Conservation (phyloP, 2,329 filamentous ascomycete genomes). For the Trichocomaceae sp. region DNA sequence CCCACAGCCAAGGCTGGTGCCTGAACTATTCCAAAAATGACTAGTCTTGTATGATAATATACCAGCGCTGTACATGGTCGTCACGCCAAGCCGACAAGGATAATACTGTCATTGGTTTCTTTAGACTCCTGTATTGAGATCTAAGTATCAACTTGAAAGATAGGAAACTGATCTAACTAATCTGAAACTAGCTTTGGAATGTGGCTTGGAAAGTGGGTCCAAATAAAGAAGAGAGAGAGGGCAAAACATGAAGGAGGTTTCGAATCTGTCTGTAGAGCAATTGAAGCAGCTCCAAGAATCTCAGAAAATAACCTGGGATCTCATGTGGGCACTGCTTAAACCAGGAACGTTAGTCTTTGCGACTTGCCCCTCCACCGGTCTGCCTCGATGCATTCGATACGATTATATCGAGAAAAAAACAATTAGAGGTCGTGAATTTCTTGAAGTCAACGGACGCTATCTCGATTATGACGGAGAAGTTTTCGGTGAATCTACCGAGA, state of each 20-base stretch:
- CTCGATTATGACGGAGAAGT: constrained; percentile 22
- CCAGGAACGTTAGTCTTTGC: constrained; percentile 21
- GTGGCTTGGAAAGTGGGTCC: neutral
- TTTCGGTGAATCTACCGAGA: constrained; percentile 18
- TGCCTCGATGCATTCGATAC: constrained; percentile 15
- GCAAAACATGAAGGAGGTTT: constrained; percentile 3
- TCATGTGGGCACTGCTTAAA: constrained; percentile 28
- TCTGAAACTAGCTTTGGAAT: neutral
- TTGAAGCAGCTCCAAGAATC: constrained; percentile 17
- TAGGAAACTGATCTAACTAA: neutral
- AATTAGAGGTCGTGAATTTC: constrained; percentile 10
- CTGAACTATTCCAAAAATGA: no score
- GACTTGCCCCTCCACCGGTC: constrained; percentile 8
- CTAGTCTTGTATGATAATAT: no score
- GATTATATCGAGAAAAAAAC: constrained; percentile 15
- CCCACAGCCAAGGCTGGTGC: no score
- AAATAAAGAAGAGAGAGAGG: constrained; percentile 2
- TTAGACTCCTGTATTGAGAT: neutral
- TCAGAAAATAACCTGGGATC: constrained; percentile 26
- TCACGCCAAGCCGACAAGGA: no score
- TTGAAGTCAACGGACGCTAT: constrained; percentile 16
- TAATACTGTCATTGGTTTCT: no score
- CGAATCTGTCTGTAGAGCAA: constrained; percentile 1
- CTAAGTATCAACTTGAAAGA: neutral
- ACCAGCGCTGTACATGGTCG: no score